Base-by-base conservation (phyloP, 805 yeast genomes). In the Saccharomyces paradoxus region DNA sequence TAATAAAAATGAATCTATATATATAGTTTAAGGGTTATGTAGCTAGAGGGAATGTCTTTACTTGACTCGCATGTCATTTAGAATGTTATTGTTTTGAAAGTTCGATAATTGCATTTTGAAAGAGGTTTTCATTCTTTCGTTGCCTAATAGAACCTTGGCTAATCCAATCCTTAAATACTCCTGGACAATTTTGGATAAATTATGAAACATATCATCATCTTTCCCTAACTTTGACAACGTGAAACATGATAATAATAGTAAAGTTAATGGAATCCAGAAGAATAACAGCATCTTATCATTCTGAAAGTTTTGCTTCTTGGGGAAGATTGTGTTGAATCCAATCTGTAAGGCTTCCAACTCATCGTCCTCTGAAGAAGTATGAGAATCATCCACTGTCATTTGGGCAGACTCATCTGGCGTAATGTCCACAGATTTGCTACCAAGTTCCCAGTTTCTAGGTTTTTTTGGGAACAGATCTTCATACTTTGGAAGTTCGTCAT, bases 221-320 rank as follows among this genome's bases (percentile, higher is more conserved):
- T 65, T 64, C 6, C 77, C 77, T 29, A 72, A 65, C 44, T 64
- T 70, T 55, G 66, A 65, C 29, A 74, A 58, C 3, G 78, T 67
- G 53, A 79, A 74, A 60, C 77, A 74, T 6, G 82, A 71, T 2
- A 82, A 72, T 17, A 84, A 69, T 31, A 87, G 66, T 22, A 84
- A 61, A 52, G 89, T 71, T 41, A 87, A 78, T 13, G 97, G 97
- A 55, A 90, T 71, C 97, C 97, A 91, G 78, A 91, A 90, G 68
- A 91, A 88, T 57, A 89, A 72, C 58, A 91, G 75, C 88, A 89
- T 86, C 64, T 81, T 85, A 70, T 91, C 97, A 63, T 89, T 86
- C 61, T 71, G 73, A 55, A 80, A 72, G 51, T 75, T 76, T 60
- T 74, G 74, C 56, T 74, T 74, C 57, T 75, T 75, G 58, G 71